Conservation (phyloP, 73 alveolate genomes). For the Stentor coeruleus region DNA sequence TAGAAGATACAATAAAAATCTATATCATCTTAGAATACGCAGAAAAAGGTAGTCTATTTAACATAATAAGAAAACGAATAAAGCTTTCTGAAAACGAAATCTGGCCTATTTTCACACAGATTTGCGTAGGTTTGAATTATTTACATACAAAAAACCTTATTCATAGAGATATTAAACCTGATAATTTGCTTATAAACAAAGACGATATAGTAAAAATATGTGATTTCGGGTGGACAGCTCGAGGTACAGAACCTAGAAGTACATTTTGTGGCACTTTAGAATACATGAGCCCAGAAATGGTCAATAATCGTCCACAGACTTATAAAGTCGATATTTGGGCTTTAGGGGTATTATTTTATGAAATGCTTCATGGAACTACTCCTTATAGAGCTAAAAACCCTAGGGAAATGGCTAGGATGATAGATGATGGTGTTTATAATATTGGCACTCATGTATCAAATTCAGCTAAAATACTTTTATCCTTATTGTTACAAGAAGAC, state of each 20-base stretch:
- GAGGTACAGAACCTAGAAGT: not conserved
- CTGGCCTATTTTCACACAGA: constrained; percentile 37
- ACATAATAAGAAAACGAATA: constrained; percentile 34
- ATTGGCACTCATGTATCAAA: not conserved
- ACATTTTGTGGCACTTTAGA: constrained; percentile 48
- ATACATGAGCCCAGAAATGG: constrained; percentile 97
- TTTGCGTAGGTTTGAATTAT: constrained; percentile 49
- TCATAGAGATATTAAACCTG: constrained; percentile 60
- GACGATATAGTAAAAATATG: constrained; percentile 27
- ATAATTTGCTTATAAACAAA: constrained; percentile 21
- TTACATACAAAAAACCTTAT: constrained; percentile 43
- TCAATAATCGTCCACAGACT: constrained; percentile 54
- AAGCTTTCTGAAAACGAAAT: constrained; percentile 48
- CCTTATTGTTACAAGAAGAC: not conserved
- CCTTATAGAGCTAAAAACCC: constrained; percentile 60
- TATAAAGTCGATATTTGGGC: constrained; percentile 88
- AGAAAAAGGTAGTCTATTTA: constrained; percentile 50
- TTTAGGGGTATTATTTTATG: constrained; percentile 85
- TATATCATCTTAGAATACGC: constrained; percentile 71
- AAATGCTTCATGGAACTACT: constrained; percentile 78
- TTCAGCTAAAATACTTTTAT: not conserved
- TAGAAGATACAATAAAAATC: constrained; percentile 56
- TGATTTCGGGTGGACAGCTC: constrained; percentile 27
- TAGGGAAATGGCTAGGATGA: not conserved
- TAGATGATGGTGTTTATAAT: not conserved